Percentiles rank a stretch among this genome's conserved stretches.
phyloP scores from a whole-genome alignment of 495 filamentous ascomycete species.

The Astrocystis sublimbata region DNA sequence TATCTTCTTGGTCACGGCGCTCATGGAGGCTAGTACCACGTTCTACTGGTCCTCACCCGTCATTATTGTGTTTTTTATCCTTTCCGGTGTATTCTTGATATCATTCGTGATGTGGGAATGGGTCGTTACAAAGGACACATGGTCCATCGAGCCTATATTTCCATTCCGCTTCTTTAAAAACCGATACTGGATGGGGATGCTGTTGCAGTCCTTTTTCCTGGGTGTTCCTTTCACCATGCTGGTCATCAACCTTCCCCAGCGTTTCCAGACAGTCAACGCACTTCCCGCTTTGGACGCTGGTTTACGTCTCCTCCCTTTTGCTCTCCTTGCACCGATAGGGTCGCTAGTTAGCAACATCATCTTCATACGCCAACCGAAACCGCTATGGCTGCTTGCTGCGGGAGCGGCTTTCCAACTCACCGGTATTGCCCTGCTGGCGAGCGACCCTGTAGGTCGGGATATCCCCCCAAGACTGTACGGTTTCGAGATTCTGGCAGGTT shows the following conservation, averaged over 20 bases:
- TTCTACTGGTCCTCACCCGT: background rate
- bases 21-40: background rate
- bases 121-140: background rate
- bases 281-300: constrained; percentile 16
- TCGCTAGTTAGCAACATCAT: background rate
- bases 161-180: constrained; percentile 17
- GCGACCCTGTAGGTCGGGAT: background rate
- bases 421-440: background rate
- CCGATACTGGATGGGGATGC: constrained; percentile 20
- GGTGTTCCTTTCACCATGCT: constrained; percentile 27
- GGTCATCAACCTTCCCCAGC: constrained; percentile 28
- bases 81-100: constrained; percentile 17
- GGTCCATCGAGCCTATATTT: constrained; percentile 26
- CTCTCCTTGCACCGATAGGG: background rate
- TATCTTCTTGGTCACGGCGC: background rate
- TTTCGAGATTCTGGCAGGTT: background rate
- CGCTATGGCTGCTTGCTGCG: background rate
- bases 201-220: constrained; percentile 22
- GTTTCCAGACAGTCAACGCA: constrained; percentile 20
- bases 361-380: background rate
- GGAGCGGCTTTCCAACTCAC: background rate
- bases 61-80: constrained; percentile 17
- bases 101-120: constrained; percentile 25
- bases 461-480: background rate
- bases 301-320: background rate